Conservation (phyloP, 129 eudicot genomes). For the Artemisia argyi region DNA sequence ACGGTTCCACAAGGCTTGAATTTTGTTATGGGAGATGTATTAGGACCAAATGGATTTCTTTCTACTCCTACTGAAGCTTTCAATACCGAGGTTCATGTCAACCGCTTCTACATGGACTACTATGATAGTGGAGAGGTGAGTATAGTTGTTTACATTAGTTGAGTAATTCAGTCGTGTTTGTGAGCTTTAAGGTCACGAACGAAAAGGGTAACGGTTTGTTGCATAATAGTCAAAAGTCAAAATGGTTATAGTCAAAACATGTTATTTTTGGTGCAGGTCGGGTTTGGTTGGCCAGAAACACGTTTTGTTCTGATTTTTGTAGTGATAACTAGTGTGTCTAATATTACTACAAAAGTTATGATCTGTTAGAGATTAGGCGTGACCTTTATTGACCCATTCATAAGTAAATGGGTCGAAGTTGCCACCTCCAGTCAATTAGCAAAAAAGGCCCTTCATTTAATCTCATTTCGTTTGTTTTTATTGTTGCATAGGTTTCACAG, state of each 20-base stretch:
- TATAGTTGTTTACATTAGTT: neutral
- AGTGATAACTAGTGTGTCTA: too few relatives aligned
- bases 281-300: too few relatives aligned
- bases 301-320: too few relatives aligned
- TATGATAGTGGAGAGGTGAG: slow-evolving; percentile 95
- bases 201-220: too few relatives aligned
- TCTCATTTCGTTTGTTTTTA: neutral
- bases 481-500: slow-evolving; percentile 65
- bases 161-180: neutral
- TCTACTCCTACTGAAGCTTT: slow-evolving; percentile 85
- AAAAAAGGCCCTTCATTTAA: neutral
- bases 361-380: too few relatives aligned
- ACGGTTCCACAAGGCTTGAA: slow-evolving; percentile 95
- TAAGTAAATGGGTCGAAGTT: neutral
- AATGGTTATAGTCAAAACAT: too few relatives aligned
- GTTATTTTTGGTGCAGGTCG: too few relatives aligned
- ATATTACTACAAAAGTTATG: too few relatives aligned
- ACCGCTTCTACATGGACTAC: slow-evolving; percentile 87
- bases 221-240: too few relatives aligned
- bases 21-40: slow-evolving; percentile 88
- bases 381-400: too few relatives aligned
- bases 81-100: slow-evolving; percentile 93
- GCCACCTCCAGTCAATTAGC: neutral
- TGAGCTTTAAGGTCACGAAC: neutral
- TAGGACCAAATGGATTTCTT: slow-evolving; percentile 78